phyloP scores from a whole-genome alignment of 2,329 filamentous ascomycete genomes.

The Purpureocillium lavendulum region DNA sequence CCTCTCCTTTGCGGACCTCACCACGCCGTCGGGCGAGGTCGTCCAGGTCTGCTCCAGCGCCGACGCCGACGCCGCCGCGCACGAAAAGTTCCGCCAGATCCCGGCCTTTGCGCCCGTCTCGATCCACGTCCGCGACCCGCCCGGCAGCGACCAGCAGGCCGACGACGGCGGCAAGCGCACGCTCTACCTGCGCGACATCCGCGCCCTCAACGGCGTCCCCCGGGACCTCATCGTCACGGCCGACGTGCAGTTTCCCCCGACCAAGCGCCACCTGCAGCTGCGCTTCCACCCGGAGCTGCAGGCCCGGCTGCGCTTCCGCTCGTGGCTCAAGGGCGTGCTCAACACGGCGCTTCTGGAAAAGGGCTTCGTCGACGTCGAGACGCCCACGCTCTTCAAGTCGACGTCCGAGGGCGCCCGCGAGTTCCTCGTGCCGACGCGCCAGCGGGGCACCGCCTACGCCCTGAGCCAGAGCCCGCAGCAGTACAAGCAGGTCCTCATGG shows the following conservation, averaged over 20 bases:
- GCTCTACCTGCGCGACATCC: conserved; percentile 52
- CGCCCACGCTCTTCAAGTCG: conserved; percentile 91
- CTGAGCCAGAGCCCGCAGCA: conserved; percentile 95
- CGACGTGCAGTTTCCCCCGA: conserved; percentile 64
- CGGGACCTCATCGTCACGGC: conserved; percentile 68
- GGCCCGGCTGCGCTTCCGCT: conserved; percentile 63
- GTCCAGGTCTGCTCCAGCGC: conserved; percentile 37
- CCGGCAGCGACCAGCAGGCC: conserved; percentile 12
- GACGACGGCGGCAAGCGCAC: conserved; percentile 37
- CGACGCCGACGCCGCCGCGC: conserved; percentile 23
- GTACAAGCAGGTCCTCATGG: conserved; percentile 98
- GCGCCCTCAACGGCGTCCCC: conserved; percentile 23
- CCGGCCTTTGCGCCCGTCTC: conserved; percentile 45
- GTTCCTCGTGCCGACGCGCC: conserved; percentile 84
- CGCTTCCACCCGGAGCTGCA: conserved; percentile 63
- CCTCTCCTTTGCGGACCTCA: conserved; percentile 60
- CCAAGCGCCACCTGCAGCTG: conserved; percentile 76
- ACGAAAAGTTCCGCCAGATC: conserved; percentile 35
- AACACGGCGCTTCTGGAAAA: conserved; percentile 46
- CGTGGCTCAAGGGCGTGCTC: conserved; percentile 43
- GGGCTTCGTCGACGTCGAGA: conserved; percentile 75
- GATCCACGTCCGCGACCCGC: conserved; percentile 29
- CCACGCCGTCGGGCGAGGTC: conserved; percentile 26
- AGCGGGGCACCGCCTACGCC: conserved; percentile 71
- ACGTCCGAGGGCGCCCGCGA: conserved; percentile 93